Conservation (phyloP, 306 rosid genomes). For the Pachyrhizus erosus region DNA sequence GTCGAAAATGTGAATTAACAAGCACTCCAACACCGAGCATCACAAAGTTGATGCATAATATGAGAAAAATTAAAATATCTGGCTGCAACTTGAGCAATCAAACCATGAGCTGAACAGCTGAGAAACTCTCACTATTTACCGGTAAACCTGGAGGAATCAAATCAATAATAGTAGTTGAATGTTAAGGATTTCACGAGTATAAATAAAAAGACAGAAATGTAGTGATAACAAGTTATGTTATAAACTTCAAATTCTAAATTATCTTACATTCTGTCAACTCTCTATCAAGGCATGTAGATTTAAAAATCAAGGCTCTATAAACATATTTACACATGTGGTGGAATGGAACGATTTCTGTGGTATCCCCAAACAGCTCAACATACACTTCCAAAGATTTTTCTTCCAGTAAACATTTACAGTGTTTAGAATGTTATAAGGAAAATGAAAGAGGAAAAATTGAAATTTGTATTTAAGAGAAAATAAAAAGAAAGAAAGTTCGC, state of each 20-base stretch:
- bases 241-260: conserved; percentile 14
- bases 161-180: conserved; percentile 6
- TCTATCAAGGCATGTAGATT: background rate
- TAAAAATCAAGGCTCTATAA: background rate
- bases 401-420: background rate
- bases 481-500: background rate
- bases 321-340: background rate
- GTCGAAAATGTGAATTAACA: background rate
- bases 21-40: conserved; percentile 24
- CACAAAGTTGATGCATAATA: background rate
- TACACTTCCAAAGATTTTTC: conserved; percentile 18
- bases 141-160: conserved; percentile 68
- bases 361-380: conserved; percentile 10
- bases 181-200: conserved; percentile 22
- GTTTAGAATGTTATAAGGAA: background rate
- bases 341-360: conserved; percentile 9
- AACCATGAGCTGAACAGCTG: conserved; percentile 28
- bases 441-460: background rate
- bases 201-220: background rate
- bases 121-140: conserved; percentile 48
- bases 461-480: background rate
- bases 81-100: conserved; percentile 39
- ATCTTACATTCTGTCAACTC: background rate
- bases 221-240: conserved; percentile 19
- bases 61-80: background rate